Percentiles rank a stretch among this genome's conserved stretches.
phyloP scores from a whole-genome alignment of 2,329 filamentous ascomycete genomes.

The Trichoderma pleuroti region DNA sequence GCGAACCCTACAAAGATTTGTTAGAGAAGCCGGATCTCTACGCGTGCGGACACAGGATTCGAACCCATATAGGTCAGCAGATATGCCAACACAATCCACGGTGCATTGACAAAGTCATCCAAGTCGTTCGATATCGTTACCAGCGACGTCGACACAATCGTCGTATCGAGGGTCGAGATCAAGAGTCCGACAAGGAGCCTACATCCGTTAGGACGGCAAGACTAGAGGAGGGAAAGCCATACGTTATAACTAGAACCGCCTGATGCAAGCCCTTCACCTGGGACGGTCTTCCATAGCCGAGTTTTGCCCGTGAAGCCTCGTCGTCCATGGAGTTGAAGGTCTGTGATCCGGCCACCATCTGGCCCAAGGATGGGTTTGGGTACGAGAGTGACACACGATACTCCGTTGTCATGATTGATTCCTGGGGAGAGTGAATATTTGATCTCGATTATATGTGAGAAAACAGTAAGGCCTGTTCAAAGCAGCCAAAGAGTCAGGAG shows the following conservation, averaged over 20 bases:
- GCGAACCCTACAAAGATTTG: constrained; percentile 44
- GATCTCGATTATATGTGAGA: not conserved
- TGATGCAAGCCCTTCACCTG: constrained; percentile 15
- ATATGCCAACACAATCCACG: constrained; percentile 56
- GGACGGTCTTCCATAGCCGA: not conserved
- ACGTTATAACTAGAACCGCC: constrained; percentile 21
- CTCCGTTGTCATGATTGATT: constrained; percentile 27
- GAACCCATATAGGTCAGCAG: constrained; percentile 55
- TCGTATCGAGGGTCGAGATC: constrained; percentile 56
- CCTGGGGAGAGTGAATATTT: not conserved
- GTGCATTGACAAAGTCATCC: constrained; percentile 47
- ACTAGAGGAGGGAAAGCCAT: not conserved
- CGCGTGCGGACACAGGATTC: constrained; percentile 12
- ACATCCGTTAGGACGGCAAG: not conserved
- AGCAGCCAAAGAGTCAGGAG: not conserved
- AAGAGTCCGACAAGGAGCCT: constrained; percentile 52
- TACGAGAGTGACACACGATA: constrained; percentile 33
- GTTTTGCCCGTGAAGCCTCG: not conserved
- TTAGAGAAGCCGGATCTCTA: constrained; percentile 15
- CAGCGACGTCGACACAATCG: constrained; percentile 56
- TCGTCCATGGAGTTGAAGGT: constrained; percentile 4
- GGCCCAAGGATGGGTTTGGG: constrained; percentile 32
- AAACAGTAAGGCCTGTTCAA: not conserved
- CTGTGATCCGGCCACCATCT: constrained; percentile 26
- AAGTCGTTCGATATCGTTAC: constrained; percentile 54